phyloP scores from a whole-genome alignment of 2,329 filamentous ascomycete species.

The Botrytis fragariae region DNA sequence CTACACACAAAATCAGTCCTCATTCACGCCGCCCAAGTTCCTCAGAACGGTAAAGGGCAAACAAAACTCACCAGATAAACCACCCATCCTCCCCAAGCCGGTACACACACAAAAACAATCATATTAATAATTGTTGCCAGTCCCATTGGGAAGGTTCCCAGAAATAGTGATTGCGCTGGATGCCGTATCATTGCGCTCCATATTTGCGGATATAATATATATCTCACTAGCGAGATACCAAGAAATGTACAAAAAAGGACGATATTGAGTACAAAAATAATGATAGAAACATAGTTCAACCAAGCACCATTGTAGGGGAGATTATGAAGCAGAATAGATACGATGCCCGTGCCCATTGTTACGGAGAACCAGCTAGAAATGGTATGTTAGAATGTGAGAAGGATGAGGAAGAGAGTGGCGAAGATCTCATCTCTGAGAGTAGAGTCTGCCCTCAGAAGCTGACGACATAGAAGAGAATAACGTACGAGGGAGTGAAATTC shows the following conservation, averaged over 20 bases:
- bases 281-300: constrained; percentile 57
- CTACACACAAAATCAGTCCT: constrained; percentile 18
- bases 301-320: constrained; percentile 59
- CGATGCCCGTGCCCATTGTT: constrained; percentile 67
- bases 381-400: background rate
- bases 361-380: constrained; percentile 54
- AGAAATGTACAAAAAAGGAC: constrained; percentile 55
- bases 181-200: constrained; percentile 66
- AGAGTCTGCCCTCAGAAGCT: background rate
- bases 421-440: background rate
- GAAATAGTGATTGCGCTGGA: constrained; percentile 64
- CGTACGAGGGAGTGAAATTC: constrained; percentile 56
- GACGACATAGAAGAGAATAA: constrained; percentile 16
- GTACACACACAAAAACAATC: constrained; percentile 58
- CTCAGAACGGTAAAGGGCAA: background rate
- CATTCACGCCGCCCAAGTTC: constrained; percentile 17
- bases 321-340: constrained; percentile 59
- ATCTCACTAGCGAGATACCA: constrained; percentile 56
- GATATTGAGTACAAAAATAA: constrained; percentile 60
- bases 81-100: constrained; percentile 59
- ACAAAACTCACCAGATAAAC: constrained; percentile 43
- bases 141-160: constrained; percentile 67
- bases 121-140: constrained; percentile 67
- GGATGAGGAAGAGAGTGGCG: background rate
- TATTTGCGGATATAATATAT: constrained; percentile 63